A percentile compares a stretch with the other conserved stretches of the same genome.
Evolutionary conservation across 1,284 basidiomycete species (phyloP).

Genomic region (Leccinum pachyderme): DNA sequence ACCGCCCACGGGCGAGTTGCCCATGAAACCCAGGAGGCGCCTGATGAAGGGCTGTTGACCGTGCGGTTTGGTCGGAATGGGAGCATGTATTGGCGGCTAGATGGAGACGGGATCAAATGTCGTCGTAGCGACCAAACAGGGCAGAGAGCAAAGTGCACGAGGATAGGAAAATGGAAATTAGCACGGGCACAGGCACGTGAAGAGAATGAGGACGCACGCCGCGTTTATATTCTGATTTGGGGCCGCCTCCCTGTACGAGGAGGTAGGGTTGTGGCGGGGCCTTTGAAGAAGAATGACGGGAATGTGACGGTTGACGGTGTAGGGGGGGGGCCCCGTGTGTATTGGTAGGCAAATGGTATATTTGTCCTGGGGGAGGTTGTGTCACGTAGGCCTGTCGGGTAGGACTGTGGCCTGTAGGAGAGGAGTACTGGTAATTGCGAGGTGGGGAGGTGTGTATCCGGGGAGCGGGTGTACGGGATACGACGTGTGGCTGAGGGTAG

Average conservation of each 20-base stretch:
- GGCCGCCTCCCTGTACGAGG: slow-evolving; percentile 27
- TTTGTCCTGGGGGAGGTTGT: slow-evolving; percentile 33
- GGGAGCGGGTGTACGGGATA: slow-evolving; percentile 14
- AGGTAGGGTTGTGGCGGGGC: slow-evolving; percentile 27
- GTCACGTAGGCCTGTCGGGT: slow-evolving; percentile 18
- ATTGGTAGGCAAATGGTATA: slow-evolving; percentile 20
- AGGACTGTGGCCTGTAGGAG: slow-evolving; percentile 14
- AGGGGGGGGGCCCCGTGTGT: slow-evolving; percentile 5
- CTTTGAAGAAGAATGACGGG: slow-evolving; percentile 26
- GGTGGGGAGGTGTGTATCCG: slow-evolving; percentile 25
- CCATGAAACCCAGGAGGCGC: slow-evolving; percentile 31
- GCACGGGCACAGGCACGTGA: slow-evolving; percentile 13
- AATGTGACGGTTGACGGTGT: slow-evolving; percentile 20
- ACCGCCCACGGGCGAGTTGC: slow-evolving; percentile 25
- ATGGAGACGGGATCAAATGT: background rate
- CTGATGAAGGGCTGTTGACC: slow-evolving; percentile 32
- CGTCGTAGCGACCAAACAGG: slow-evolving; percentile 3
- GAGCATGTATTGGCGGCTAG: slow-evolving; percentile 31
- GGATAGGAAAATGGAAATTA: slow-evolving; percentile 14
- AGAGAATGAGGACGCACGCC: slow-evolving; percentile 26
- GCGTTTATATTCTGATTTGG: slow-evolving; percentile 33
- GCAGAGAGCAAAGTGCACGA: background rate
- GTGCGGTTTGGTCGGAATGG: slow-evolving; percentile 30
- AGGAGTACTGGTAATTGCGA: slow-evolving; percentile 20
- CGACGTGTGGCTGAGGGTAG: slow-evolving; percentile 18